Base-by-base conservation (phyloP, 2,329 filamentous ascomycete species). In the Arthrocladium fulminans region DNA sequence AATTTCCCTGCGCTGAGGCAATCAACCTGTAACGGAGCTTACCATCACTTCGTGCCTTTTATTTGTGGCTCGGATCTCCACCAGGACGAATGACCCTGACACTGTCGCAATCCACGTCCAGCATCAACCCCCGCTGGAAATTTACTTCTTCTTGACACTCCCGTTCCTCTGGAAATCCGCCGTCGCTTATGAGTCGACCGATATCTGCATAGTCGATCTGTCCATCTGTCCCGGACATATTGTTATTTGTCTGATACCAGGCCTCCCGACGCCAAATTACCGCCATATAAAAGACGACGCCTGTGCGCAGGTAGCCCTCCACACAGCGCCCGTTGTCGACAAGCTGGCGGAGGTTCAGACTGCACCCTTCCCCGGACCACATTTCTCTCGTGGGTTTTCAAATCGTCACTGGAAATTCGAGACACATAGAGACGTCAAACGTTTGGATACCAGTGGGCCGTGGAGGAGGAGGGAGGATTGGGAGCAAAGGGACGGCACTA, bases 381-480 rank as follows among this genome's bases (percentile, higher is more conserved):
- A 22, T 39, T 47, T 47, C 20, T 13, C 34, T 27, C 27, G 32
- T 5, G 25, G 13, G 17, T 29, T 29, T 19, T 17, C n/a, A 27
- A 25, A 30, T 30, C 37, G 42, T 12, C 37, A 22, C 13, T 48
- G 45, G 45, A 22, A 12, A 9, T 10, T 15, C 23, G 47, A 49
- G 44, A 15, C 23, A 30, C n/a, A 37, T 7, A 37, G 40, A 19
- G 41, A 39, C 22, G 23, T 17, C 9, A 15, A 15, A 25, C 34
- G 47, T 41, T 12, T 27, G 41, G 41, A 42, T n/a, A 37, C 20
- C 25, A 7, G 27, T 17, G 23, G 41, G 29, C 39, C 45, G 47
- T 29, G 39, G 47, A 13, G 47, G 47, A 49, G 47, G 47, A 35
- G 47, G 40, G 32, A 38, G 34, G 32, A 32, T 25, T 19, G 41